These are phyloP conservation scores for Wickerhamomyces queroliae DNA, from an alignment of 805 yeast species.

Conservation along the genomic window DNA sequence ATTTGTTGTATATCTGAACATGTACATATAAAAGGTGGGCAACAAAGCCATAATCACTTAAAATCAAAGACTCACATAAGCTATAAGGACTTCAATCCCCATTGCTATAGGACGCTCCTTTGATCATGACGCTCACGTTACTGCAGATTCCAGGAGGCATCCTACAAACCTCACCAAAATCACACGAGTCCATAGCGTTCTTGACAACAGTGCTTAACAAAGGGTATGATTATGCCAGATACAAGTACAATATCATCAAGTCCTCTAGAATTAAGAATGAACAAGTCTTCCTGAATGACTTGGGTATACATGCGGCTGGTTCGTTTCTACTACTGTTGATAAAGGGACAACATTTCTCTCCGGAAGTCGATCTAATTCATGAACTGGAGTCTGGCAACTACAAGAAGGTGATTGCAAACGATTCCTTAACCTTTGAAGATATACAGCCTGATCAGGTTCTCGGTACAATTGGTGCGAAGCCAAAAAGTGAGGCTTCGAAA, in stretches of 20 bases:
- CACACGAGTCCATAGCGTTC: constrained; percentile 3
- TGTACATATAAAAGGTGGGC: too few relatives aligned
- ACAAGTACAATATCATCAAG: constrained; percentile 11
- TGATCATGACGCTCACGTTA: not conserved
- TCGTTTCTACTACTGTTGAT: constrained; percentile 7
- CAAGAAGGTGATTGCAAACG: not conserved
- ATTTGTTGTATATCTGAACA: too few relatives aligned
- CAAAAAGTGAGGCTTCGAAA: not conserved
- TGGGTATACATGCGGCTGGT: constrained; percentile 14
- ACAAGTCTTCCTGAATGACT: constrained; percentile 10
- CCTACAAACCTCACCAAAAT: not conserved
- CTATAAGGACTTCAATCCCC: too few relatives aligned
- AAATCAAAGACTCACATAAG: too few relatives aligned
- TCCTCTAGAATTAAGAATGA: constrained; percentile 15
- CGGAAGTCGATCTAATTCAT: not conserved
- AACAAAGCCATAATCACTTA: too few relatives aligned
- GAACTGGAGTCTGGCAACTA: not conserved
- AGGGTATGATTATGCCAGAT: constrained; percentile 12
- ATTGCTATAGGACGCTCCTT: too few relatives aligned
- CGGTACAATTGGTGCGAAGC: constrained; percentile 15
- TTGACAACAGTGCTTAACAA: constrained; percentile 13
- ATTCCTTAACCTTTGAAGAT: constrained; percentile 3
- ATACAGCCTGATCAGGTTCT: constrained; percentile 4
- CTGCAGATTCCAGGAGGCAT: not conserved
- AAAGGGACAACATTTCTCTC: too few relatives aligned